Evolutionary conservation across 1,284 basidiomycete genomes (phyloP).

Genomic region (Trametes polyzona): DNA sequence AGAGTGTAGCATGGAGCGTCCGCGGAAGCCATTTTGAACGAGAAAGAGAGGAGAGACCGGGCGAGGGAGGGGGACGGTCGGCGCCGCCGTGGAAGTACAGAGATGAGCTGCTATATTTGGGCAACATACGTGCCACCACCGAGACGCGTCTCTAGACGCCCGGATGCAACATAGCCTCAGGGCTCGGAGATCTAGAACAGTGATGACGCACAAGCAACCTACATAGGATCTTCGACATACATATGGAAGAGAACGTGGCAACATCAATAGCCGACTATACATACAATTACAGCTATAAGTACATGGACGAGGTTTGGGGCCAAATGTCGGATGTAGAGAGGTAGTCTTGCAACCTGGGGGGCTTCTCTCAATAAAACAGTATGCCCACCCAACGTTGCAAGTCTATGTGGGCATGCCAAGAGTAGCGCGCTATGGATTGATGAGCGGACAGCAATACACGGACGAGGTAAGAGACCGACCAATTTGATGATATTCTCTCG

Average conservation of each 20-base stretch:
- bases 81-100: constrained; percentile 23
- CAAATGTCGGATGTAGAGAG: too few species aligned
- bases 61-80: constrained; percentile 8
- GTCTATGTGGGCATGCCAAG: constrained; percentile 42
- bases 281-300: too few species aligned
- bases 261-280: too few species aligned
- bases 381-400: too few species aligned
- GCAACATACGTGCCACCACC: constrained; percentile 19
- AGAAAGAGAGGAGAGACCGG: constrained; percentile 9
- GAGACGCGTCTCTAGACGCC: constrained; percentile 10
- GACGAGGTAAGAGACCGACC: constrained; percentile 42
- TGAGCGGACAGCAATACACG: constrained; percentile 4
- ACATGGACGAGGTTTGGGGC: too few species aligned
- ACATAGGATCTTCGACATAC: too few species aligned
- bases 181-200: too few species aligned
- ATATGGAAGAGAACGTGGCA: too few species aligned
- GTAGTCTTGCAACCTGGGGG: too few species aligned
- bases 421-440: constrained; percentile 38
- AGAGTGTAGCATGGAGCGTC: constrained; percentile 84
- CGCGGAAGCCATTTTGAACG: constrained; percentile 34
- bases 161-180: neutral
- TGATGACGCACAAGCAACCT: too few species aligned
- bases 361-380: too few species aligned
- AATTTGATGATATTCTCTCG: constrained; percentile 69
- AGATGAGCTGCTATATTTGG: constrained; percentile 26